Conservation (phyloP, 495 filamentous ascomycete species). For the Lepidopterella palustris region DNA sequence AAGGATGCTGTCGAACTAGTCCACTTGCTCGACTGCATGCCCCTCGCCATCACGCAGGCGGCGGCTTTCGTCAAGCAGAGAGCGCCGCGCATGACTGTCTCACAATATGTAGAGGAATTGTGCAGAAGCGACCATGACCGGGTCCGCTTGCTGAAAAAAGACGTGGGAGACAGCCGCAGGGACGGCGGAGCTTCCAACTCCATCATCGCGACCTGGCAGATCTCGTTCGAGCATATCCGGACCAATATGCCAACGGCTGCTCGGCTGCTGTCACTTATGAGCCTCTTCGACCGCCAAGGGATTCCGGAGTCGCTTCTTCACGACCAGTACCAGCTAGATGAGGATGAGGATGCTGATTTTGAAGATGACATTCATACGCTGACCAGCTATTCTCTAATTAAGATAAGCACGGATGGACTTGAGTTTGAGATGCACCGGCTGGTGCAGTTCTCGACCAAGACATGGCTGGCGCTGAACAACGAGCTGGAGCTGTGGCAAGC, state of each 20-base stretch:
- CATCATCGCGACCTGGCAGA: too few relatives aligned
- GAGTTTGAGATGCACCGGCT: constrained; percentile 45
- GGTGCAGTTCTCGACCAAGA: constrained; percentile 41
- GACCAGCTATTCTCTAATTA: constrained; percentile 16
- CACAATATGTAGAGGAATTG: constrained; percentile 36
- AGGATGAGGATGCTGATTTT: constrained; percentile 16
- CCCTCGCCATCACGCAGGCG: too few relatives aligned
- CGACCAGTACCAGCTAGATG: not conserved
- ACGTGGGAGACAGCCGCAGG: constrained; percentile 37
- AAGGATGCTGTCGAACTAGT: constrained; percentile 2
- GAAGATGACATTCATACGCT: constrained; percentile 16
- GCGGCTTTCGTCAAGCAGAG: constrained; percentile 8
- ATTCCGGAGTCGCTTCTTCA: constrained; percentile 20
- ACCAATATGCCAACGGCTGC: constrained; percentile 17
- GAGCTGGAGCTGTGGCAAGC: constrained; percentile 38
- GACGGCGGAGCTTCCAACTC: constrained; percentile 40
- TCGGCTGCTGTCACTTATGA: constrained; percentile 19
- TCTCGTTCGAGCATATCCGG: too few relatives aligned
- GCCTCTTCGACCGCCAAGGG: constrained; percentile 17
- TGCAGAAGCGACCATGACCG: constrained; percentile 36
- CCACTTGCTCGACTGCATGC: constrained; percentile 1
- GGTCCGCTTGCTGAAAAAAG: constrained; percentile 35
- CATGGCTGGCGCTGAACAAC: constrained; percentile 38
- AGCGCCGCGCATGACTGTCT: constrained; percentile 26
- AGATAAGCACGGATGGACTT: constrained; percentile 9